Conservation (phyloP, 73 alveolate genomes). For the Symbiodinium natans region DNA sequence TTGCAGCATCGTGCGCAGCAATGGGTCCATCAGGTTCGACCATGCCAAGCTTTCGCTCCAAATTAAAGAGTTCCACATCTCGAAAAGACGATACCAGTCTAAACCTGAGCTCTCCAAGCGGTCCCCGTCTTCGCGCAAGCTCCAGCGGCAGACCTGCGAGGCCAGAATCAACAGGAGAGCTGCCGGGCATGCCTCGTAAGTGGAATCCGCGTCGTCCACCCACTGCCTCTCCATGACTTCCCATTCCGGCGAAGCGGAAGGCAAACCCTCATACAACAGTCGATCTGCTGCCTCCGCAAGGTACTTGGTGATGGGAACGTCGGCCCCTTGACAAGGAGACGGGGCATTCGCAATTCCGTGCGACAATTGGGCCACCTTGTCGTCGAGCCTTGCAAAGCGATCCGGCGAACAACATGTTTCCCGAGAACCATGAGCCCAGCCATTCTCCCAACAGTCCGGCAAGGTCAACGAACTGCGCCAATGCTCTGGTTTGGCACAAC, state of each 20-base stretch:
- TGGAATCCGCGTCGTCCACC: constrained; percentile 4
- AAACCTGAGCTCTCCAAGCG: background rate
- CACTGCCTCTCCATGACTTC: constrained; percentile 17
- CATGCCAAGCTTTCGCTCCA: constrained; percentile 55
- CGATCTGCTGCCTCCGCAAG: constrained; percentile 34
- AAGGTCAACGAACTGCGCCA: background rate
- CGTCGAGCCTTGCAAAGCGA: background rate
- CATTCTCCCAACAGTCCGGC: constrained; percentile 58
- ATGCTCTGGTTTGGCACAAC: constrained; percentile 5
- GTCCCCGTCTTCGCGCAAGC: too few species aligned
- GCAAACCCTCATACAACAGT: background rate
- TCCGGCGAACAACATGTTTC: constrained; percentile 23
- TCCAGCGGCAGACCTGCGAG: constrained; percentile 59
- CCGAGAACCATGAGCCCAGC: constrained; percentile 48
- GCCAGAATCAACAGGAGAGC: constrained; percentile 48
- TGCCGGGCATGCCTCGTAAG: constrained; percentile 77
- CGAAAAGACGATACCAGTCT: constrained; percentile 14
- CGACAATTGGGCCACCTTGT: background rate
- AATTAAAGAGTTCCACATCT: constrained; percentile 49
- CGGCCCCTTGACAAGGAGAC: constrained; percentile 24
- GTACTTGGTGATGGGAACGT: background rate
- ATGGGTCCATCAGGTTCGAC: constrained; percentile 44
- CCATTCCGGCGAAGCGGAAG: background rate
- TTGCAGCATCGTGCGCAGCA: constrained; percentile 13
- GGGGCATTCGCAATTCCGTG: background rate